A percentile compares a stretch with the other conserved stretches of the same genome.
Evolutionary conservation across 129 eudicot species (phyloP).

Genomic region (Pseudognaphalium luteoalbum): DNA sequence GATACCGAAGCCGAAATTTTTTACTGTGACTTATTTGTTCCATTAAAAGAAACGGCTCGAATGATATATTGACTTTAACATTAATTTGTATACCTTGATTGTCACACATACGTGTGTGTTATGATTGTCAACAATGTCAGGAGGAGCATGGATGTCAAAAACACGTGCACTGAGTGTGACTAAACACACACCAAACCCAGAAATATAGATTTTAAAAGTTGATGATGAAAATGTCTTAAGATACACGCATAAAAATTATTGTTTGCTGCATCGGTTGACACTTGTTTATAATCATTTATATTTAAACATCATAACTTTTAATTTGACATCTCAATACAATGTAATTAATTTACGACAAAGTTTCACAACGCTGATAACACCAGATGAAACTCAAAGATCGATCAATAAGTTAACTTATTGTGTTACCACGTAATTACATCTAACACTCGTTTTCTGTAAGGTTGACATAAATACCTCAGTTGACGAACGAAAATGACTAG

Average conservation of each 20-base stretch:
- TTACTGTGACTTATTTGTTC: not conserved
- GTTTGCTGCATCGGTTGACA: slow-evolving; percentile 4
- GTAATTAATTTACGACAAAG: not conserved
- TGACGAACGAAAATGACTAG: slow-evolving; percentile 19
- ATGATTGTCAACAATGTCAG: not conserved
- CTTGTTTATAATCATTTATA: slow-evolving; percentile 5
- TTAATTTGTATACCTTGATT: not conserved
- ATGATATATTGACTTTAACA: not conserved
- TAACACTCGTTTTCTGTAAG: slow-evolving; percentile 5
- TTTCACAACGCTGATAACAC: not conserved
- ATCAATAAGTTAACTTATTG: not conserved
- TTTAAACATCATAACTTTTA: not conserved
- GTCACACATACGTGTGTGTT: not conserved
- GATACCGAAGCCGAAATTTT: no score
- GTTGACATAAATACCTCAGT: not conserved
- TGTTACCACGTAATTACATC: not conserved
- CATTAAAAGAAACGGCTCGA: not conserved
- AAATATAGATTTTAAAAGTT: slow-evolving; percentile 3
- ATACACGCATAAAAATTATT: slow-evolving; percentile 20
- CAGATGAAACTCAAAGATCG: not conserved
- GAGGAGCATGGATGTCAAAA: slow-evolving; percentile 16
- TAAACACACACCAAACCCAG: slow-evolving; percentile 33
- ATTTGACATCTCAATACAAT: not conserved
- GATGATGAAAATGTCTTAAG: slow-evolving; percentile 20
- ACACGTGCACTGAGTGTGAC: slow-evolving; percentile 33